Base-by-base conservation (phyloP, 176 grass and related monocot genomes). In the Zoysia pacifica region DNA sequence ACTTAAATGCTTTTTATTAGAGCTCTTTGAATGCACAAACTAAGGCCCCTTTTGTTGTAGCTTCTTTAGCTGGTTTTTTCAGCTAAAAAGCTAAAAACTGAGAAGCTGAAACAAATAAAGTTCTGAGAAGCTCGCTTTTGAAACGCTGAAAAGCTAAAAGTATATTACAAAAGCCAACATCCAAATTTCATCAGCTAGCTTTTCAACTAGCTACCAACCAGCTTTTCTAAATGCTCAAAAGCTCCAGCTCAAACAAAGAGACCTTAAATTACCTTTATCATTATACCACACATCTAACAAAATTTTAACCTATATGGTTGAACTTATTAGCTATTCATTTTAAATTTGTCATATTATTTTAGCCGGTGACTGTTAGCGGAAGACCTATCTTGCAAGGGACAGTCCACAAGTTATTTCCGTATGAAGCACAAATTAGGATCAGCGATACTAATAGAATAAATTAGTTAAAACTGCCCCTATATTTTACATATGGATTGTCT, bases 341-440 rank as follows among this genome's bases (percentile, higher is more conserved):
- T 81, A 10, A n/a, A 28, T 28, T 28, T 28, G 28, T 28, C 42
- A 53, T 16, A 18, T 78, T 81, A 70, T 60, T 87, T 56, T 90
- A 97, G 94, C 85, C 75, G 18, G 86, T 90, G 77, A 83, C 48
- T 38, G 73, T 97, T 78, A 91, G 78, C 79, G 89, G 92, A 84
- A 91, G 91, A 49, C 82, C 83, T 77, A 86, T 97, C 79, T 85
- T 94, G 80, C 82, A 89, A 92, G 94, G 94, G 19, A 91, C 89
- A 15, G 85, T 97, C 62, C 64, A 83, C 56, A 94, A 85, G 71
- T 82, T 94, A 65, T 86, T 94, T 86, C 61, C 94, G 70, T 97
- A 88, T 75, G 87, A 89, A 86, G 94, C 89, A 72, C 91, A 94
- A 69, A 88, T 92, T 76, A 90, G 65, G 54, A 91, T 97, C 67